phyloP scores from a whole-genome alignment of 768 basidiomycete genomes.

The Tulasnella sp. region DNA sequence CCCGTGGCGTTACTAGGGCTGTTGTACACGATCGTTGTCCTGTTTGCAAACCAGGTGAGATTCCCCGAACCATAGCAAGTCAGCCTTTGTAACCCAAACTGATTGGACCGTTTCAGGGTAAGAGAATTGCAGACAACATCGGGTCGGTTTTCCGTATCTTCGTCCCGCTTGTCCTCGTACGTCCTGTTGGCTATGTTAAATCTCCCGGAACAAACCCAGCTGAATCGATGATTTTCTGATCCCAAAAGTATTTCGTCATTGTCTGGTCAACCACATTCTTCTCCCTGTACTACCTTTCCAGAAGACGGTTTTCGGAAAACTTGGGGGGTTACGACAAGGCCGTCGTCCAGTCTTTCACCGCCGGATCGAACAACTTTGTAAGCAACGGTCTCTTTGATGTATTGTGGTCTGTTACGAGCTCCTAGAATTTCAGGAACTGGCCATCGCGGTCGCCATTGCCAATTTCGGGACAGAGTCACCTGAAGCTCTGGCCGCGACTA shows the following conservation, averaged over 20 bases:
- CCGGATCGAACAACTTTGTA: slow-evolving; percentile 74
- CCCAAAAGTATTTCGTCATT: slow-evolving; percentile 56
- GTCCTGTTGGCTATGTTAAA: slow-evolving; percentile 2
- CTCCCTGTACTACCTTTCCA: slow-evolving; percentile 50
- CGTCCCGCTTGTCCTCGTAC: slow-evolving; percentile 62
- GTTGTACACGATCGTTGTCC: slow-evolving; percentile 73
- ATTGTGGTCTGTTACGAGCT: background rate
- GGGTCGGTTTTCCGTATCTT: slow-evolving; percentile 75
- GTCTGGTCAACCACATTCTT: slow-evolving; percentile 68
- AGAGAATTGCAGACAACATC: slow-evolving; percentile 67
- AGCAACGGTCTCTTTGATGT: slow-evolving; percentile 31
- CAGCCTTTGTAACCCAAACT: too few relatives aligned
- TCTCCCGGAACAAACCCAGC: background rate
- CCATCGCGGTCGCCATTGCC: slow-evolving; percentile 76
- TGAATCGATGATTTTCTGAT: background rate
- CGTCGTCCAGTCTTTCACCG: slow-evolving; percentile 74
- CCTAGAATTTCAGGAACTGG: slow-evolving; percentile 53
- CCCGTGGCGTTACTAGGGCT: slow-evolving; percentile 70
- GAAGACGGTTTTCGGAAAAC: slow-evolving; percentile 37
- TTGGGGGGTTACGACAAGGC: slow-evolving; percentile 62
- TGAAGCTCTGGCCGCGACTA: slow-evolving; percentile 76
- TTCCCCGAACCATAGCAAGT: background rate
- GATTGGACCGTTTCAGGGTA: slow-evolving; percentile 39
- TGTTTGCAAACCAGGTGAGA: slow-evolving; percentile 58
- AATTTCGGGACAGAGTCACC: slow-evolving; percentile 73